Base-by-base conservation (phyloP, 2,329 filamentous ascomycete genomes). In the Leptographium wingfieldii region DNA sequence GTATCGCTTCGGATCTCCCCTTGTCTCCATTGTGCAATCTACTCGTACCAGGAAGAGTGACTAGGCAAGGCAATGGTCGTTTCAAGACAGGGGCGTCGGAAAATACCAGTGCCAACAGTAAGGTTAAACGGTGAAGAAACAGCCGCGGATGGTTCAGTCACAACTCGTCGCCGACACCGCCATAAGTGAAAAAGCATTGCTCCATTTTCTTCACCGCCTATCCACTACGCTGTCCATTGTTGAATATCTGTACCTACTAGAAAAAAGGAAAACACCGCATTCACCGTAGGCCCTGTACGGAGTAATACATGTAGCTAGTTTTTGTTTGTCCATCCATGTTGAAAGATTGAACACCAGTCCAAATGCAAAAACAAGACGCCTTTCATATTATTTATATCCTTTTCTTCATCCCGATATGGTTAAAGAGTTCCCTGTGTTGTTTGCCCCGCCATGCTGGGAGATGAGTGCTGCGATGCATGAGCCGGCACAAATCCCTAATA, bases 401-500 rank as follows among this genome's bases (percentile, higher is more conserved):
- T 29, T 60, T 49, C 49, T 48, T 19, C 49, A 40, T 38, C 29
- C 10, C n/a, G 9, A 57, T 38, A 14, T 31, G 31, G 49, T 33
- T 52, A 52, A 6, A 29, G 19, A 46, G 40, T 35, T 35, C 3
- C 52, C 12, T 22, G 6, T 54, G 19, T n/a, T 35, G 52, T 22
- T n/a, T 35, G 52, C 31, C 52, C 49, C 27, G 7, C 43, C 43
- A n/a, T 46, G 16, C 19, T 7, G 16, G 43, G 43, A 46, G 16
- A 19, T 7, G 43, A 46, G 7, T 46, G 43, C 33, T 22, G 35
- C n/a, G 6, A 2, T 38, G 12, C 33, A 27, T 22, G 29, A 16
- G 54, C 22, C n/a, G 22, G 31, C 14, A 16, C 35, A 25, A 27
- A 43, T 16, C 16, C 55, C 61, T 72, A 78, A 67, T 78, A 78